Percentiles rank a stretch among this genome's conserved stretches.
Evolutionary conservation across 1,284 basidiomycete species (phyloP).

Genomic region (Bjerkandera adusta): DNA sequence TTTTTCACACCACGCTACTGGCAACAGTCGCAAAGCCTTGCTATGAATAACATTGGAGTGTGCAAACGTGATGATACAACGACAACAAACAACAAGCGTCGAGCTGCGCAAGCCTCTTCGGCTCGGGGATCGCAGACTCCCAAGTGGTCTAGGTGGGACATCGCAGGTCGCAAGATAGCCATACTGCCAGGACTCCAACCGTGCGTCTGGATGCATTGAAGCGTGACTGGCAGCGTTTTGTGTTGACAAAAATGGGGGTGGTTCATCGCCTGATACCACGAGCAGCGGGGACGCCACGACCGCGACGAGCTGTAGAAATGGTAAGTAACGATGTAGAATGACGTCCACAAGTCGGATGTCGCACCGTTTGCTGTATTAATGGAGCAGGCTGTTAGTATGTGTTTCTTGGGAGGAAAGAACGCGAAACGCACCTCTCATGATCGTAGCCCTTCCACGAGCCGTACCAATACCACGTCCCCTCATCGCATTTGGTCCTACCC

Average conservation of each 20-base stretch:
- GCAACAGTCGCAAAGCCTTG: neutral
- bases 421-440: slow-evolving; percentile 76
- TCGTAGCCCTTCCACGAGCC: slow-evolving; percentile 94
- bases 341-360: no score
- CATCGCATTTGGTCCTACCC: slow-evolving; percentile 98
- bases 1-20: neutral
- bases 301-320: slow-evolving; percentile 68
- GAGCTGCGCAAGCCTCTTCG: no score
- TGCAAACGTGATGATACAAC: slow-evolving; percentile 4
- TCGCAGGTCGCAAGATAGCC: no score
- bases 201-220: no score
- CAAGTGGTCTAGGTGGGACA: no score
- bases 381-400: slow-evolving; percentile 9
- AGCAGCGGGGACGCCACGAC: slow-evolving; percentile 71
- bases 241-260: neutral
- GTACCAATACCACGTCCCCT: slow-evolving; percentile 98
- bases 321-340: slow-evolving; percentile 5
- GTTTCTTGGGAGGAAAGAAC: slow-evolving; percentile 16
- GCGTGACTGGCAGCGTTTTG: no score
- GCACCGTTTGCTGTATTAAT: slow-evolving; percentile 58
- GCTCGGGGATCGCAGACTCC: no score
- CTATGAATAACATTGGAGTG: neutral
- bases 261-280: slow-evolving; percentile 76
- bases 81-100: neutral
- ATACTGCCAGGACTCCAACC: no score